These are phyloP conservation scores for Gymnopilus junonius DNA, from an alignment of 768 basidiomycete genomes.

Conservation along the genomic window DNA sequence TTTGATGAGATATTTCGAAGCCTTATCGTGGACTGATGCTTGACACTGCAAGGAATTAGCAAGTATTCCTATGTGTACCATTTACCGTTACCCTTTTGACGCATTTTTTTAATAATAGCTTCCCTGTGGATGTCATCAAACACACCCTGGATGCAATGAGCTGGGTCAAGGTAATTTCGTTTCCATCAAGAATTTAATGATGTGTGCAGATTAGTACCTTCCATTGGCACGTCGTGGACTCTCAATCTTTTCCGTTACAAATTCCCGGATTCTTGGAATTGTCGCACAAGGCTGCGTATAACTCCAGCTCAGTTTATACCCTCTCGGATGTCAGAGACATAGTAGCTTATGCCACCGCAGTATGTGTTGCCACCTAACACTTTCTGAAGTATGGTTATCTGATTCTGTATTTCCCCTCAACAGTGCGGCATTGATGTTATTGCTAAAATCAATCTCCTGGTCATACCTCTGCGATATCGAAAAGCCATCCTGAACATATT, in stretches of 20 bases:
- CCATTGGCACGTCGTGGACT: conserved; percentile 87
- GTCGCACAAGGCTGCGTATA: conserved; percentile 71
- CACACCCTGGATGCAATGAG: conserved; percentile 80
- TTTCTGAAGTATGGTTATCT: neutral
- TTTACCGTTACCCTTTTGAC: neutral
- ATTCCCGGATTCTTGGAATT: conserved; percentile 65
- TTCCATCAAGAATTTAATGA: no score
- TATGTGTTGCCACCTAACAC: conserved; percentile 37
- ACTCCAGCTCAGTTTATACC: conserved; percentile 54
- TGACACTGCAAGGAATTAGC: conserved; percentile 82
- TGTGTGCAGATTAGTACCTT: conserved; percentile 70
- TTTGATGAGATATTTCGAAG: conserved; percentile 32
- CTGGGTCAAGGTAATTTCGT: conserved; percentile 74
- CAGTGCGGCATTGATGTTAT: conserved; percentile 79
- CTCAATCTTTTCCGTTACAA: conserved; percentile 79
- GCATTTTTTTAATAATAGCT: conserved; percentile 41
- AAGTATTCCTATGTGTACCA: conserved; percentile 18
- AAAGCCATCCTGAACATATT: conserved; percentile 75
- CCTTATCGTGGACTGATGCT: conserved; percentile 80
- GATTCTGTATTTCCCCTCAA: conserved; percentile 1
- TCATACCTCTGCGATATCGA: conserved; percentile 71
- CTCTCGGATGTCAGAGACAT: conserved; percentile 60
- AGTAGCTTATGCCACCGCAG: conserved; percentile 69
- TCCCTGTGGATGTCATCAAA: conserved; percentile 64
- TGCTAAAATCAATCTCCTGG: conserved; percentile 82